Conservation (phyloP, 2,329 filamentous ascomycete species). For the Botryotinia convoluta region DNA sequence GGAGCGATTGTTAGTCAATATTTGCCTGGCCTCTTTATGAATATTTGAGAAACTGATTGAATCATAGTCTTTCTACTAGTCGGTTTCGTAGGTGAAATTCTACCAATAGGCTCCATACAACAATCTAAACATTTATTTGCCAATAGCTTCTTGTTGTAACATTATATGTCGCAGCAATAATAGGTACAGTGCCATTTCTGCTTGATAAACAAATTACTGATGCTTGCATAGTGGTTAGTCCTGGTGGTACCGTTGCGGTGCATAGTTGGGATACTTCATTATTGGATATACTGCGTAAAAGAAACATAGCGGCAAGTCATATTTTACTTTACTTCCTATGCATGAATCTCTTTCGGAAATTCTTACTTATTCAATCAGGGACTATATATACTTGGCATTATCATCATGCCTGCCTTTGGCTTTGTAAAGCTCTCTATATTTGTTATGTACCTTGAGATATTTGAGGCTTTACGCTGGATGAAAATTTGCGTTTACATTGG, state of each 20-base stretch:
- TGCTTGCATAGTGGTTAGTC: accelerated
- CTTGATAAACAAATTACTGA: no score
- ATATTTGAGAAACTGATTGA: no score
- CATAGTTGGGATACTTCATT: accelerated
- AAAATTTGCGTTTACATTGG: not conserved
- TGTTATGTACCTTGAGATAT: not conserved
- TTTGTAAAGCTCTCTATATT: not conserved
- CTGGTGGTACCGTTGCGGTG: accelerated
- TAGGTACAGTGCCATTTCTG: no score
- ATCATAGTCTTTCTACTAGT: accelerated
- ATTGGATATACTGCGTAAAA: accelerated
- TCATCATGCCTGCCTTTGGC: not conserved
- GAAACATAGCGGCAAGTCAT: no score
- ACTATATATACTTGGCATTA: no score
- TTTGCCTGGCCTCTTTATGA: accelerated
- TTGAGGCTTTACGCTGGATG: not conserved
- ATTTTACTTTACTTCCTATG: no score
- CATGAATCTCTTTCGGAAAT: no score
- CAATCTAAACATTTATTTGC: no score
- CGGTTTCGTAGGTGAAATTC: no score
- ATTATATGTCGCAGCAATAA: accelerated
- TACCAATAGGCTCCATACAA: no score
- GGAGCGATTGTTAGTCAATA: no score
- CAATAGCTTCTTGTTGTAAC: accelerated
- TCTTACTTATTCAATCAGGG: no score